Base-by-base conservation (phyloP, 169 alveolate species). In the Babesia ovata region DNA sequence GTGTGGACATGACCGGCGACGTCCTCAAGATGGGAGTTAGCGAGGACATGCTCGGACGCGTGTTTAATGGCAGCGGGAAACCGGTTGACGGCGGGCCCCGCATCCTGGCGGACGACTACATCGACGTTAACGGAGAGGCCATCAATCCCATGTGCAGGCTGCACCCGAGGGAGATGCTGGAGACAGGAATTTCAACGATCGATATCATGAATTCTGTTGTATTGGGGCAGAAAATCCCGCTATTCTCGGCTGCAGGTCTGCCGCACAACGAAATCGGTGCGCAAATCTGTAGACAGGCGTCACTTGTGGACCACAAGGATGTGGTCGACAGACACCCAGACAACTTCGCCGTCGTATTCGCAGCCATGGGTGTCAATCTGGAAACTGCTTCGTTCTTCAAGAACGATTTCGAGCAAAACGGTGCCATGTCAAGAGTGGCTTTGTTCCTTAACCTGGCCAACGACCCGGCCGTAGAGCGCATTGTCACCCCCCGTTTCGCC, bases 261-360 rank as follows among this genome's bases (percentile, higher is more conserved):
- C 99, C 99, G 36, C 99, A 98, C 91, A 98, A 98, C 91, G 99
- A 98, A 88, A 98, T 98, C 57, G 99, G 99, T 53, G 99, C 99
- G 24, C 99, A 98, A 88, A 97, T 98, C 77, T 97, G 99, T 86
- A 92, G 99, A 52, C 99, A 98, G 85, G 99, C 99, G 39, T 91
- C 98, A 28, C 83, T 98, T 65, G 99, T 98, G 26, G 97, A 95
- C 83, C 98, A 98, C 13, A 98, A 98, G 92, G 99, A 97, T 83
- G 98, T 96, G 19, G 75, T 91, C 66, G 99, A 98, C 88, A 99
- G 97, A 77, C 94, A 98, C 59, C 97, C 96, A 58, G 99, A 98
- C 77, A 98, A 98, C 92, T 98, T 98, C 87, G 99, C 99, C 54
- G 97, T 98, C 28, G 99, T 98, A 12, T 98, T 98, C 91, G 99